These are phyloP conservation scores for Naegleria gruberi DNA, from an alignment of 208 protist genomes.

Conservation along the genomic window DNA sequence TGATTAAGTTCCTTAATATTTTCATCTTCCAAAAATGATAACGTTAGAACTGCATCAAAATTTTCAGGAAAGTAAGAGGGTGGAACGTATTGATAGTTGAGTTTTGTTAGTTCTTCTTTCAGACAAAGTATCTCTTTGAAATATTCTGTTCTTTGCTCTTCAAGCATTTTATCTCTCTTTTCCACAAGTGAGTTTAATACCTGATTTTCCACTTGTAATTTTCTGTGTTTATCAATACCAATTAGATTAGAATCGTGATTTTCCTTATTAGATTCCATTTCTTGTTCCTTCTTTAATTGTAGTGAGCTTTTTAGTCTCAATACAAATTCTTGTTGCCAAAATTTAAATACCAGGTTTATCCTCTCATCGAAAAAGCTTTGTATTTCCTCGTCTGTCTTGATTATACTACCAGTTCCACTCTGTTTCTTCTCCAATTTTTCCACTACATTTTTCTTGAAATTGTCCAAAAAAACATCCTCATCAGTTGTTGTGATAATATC, in stretches of 20 bases:
- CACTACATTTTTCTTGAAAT: not conserved
- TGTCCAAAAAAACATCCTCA: not conserved
- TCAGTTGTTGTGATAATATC: not conserved
- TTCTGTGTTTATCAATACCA: not conserved
- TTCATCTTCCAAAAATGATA: not conserved
- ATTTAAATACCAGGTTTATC: not conserved
- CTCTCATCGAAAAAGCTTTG: conserved; percentile 8
- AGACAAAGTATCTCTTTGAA: not conserved
- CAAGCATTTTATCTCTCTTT: not conserved
- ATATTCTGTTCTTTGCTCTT: conserved; percentile 7
- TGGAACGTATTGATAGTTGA: not conserved
- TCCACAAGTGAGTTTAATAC: not conserved
- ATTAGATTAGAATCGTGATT: not conserved
- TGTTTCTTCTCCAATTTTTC: not conserved
- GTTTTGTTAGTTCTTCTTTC: not conserved
- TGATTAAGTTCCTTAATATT: not conserved
- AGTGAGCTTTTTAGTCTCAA: not conserved
- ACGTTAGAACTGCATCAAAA: not conserved
- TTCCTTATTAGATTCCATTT: not conserved
- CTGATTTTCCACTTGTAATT: not conserved
- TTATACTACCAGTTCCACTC: not conserved
- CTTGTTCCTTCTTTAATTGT: not conserved
- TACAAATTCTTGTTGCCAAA: conserved; percentile 11
- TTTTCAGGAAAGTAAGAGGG: not conserved
- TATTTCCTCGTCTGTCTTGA: not conserved